A percentile compares a stretch with the other conserved stretches of the same genome.
Conservation (phyloP, 768 basidiomycete genomes). For the Hericium alpestre region DNA sequence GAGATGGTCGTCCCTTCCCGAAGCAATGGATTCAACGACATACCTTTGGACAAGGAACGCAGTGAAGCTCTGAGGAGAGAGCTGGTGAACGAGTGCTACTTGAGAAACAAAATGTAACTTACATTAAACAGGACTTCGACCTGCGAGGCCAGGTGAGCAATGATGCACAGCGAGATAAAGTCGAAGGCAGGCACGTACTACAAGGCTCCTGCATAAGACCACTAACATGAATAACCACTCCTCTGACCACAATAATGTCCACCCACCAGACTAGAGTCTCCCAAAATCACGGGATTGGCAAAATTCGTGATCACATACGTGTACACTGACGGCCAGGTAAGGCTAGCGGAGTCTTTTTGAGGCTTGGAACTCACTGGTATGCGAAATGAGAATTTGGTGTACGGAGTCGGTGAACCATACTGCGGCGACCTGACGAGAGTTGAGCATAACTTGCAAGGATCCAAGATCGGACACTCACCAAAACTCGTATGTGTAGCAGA, state of each 20-base stretch:
- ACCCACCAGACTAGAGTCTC: neutral
- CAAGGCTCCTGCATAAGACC: neutral
- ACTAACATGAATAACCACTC: neutral
- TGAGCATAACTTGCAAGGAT: neutral
- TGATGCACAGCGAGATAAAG: no score
- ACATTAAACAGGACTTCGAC: constrained; percentile 35
- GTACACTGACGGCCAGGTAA: constrained; percentile 29
- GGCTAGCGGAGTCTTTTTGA: neutral
- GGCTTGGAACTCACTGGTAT: constrained; percentile 8
- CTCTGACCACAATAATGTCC: neutral
- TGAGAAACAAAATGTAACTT: constrained; percentile 13
- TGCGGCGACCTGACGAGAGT: neutral
- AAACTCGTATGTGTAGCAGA: neutral
- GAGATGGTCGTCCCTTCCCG: neutral
- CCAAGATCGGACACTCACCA: neutral
- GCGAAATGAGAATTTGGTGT: constrained; percentile 17
- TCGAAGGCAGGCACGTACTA: neutral
- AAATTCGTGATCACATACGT: constrained; percentile 44
- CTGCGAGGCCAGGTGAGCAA: constrained; percentile 15
- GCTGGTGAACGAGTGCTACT: constrained; percentile 25
- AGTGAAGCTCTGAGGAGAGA: neutral
- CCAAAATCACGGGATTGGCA: neutral
- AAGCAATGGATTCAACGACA: constrained; percentile 5
- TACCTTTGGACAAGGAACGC: neutral
- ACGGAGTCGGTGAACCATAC: constrained; percentile 14